Conservation (phyloP, 2,329 filamentous ascomycete genomes). For the Ceratocystiopsis brevicomis region DNA sequence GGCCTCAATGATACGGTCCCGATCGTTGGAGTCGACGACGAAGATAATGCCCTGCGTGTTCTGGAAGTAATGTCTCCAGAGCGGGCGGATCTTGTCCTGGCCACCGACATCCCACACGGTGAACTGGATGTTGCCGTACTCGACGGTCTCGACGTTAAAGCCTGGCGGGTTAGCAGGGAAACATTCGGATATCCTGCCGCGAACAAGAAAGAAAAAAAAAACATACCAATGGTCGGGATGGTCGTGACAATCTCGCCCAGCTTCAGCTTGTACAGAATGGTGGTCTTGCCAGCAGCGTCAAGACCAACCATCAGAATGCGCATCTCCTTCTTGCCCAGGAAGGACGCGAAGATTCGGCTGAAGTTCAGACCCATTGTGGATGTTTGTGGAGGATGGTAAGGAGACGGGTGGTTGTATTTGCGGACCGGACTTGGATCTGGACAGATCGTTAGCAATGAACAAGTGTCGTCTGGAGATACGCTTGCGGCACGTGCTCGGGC, state of each 20-base stretch:
- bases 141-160: conserved; percentile 98
- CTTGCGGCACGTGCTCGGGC: too few species aligned
- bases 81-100: conserved; percentile 93
- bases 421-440: too few species aligned
- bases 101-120: conserved; percentile 98
- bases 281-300: conserved; percentile 96
- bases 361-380: conserved; percentile 93
- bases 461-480: too few species aligned
- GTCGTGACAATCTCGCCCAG: conserved; percentile 95
- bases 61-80: conserved; percentile 89
- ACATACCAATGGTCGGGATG: conserved; percentile 85
- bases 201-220: not conserved
- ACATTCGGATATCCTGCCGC: not conserved
- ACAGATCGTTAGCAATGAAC: too few species aligned
- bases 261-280: conserved; percentile 98
- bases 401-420: too few species aligned
- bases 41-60: conserved; percentile 94
- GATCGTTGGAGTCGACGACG: conserved; percentile 91
- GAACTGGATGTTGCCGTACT: conserved; percentile 99
- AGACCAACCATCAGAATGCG: conserved; percentile 93
- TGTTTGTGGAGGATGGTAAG: conserved; percentile 16
- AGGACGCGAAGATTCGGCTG: conserved; percentile 95
- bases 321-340: conserved; percentile 99
- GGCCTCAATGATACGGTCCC: conserved; percentile 79
- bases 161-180: conserved; percentile 28